Conservation (phyloP, 441 rosid species). For the Corymbia calophylla region DNA sequence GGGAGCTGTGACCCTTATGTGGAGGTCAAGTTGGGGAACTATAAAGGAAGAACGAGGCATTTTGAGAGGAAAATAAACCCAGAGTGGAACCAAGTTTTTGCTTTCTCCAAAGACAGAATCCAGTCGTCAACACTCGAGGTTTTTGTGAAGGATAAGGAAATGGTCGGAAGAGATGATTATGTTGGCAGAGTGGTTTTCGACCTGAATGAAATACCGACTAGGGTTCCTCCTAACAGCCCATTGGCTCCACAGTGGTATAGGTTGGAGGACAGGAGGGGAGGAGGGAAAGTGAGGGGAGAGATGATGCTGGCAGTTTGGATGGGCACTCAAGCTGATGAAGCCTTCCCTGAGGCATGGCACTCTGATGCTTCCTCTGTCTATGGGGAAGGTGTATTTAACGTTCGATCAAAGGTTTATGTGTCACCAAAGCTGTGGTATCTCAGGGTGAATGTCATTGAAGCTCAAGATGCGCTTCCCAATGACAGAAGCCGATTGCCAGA, state of each 20-base stretch:
- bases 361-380: conserved; percentile 61
- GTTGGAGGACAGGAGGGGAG: conserved; percentile 43
- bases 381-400: conserved; percentile 58
- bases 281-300: conserved; percentile 55
- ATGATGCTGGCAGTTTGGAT: conserved; percentile 68
- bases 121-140: conserved; percentile 55
- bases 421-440: conserved; percentile 93
- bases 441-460: conserved; percentile 77
- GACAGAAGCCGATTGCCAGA: conserved; percentile 68
- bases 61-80: conserved; percentile 51
- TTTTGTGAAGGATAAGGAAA: conserved; percentile 47
- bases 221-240: conserved; percentile 68
- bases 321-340: conserved; percentile 73
- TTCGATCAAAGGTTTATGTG: conserved; percentile 74
- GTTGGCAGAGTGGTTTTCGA: conserved; percentile 49
- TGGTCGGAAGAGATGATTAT: conserved; percentile 49
- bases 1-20: conserved; percentile 61
- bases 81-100: conserved; percentile 67
- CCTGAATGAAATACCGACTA: conserved; percentile 51
- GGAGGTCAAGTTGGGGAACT: conserved; percentile 71
- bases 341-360: conserved; percentile 62
- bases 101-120: conserved; percentile 51
- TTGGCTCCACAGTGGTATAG: conserved; percentile 64
- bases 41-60: conserved; percentile 52
- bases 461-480: conserved; percentile 67